phyloP scores from a whole-genome alignment of 306 rosid genomes.

The cucumber (Cucumis sativus) region DNA sequence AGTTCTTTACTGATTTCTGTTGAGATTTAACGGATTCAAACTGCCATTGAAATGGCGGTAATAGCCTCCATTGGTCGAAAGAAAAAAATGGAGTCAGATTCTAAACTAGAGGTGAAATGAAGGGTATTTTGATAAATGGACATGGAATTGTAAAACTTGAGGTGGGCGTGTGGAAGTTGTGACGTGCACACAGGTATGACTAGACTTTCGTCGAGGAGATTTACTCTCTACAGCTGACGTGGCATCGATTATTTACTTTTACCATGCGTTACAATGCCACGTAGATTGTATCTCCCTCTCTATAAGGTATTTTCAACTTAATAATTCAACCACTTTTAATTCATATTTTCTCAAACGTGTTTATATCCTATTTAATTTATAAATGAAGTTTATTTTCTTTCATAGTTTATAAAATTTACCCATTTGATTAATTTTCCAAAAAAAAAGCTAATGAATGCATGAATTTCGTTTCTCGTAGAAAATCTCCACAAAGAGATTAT shows the following conservation, averaged over 20 bases:
- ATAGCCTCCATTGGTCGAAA: not conserved
- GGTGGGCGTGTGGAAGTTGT: not conserved
- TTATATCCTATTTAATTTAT: not conserved
- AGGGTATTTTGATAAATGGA: not conserved
- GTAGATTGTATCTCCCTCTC: not conserved
- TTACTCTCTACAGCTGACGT: not conserved
- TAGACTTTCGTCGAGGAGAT: not conserved
- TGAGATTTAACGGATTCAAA: not conserved
- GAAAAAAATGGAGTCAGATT: not conserved
- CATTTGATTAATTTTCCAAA: too few relatives aligned
- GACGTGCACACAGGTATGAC: not conserved
- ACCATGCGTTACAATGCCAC: not conserved
- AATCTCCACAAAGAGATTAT: not conserved
- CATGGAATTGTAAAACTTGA: not conserved
- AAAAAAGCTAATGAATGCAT: not conserved
- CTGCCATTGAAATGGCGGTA: not conserved
- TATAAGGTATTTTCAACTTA: not conserved
- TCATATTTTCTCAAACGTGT: not conserved
- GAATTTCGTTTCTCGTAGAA: not conserved
- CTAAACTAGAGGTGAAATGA: not conserved
- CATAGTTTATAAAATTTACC: too few relatives aligned
- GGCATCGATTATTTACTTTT: not conserved
- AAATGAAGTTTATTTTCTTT: too few relatives aligned
- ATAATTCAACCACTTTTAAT: not conserved
- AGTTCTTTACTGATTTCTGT: not conserved